phyloP scores from a whole-genome alignment of 2,329 filamentous ascomycete genomes.

The Phialophora tarda region DNA sequence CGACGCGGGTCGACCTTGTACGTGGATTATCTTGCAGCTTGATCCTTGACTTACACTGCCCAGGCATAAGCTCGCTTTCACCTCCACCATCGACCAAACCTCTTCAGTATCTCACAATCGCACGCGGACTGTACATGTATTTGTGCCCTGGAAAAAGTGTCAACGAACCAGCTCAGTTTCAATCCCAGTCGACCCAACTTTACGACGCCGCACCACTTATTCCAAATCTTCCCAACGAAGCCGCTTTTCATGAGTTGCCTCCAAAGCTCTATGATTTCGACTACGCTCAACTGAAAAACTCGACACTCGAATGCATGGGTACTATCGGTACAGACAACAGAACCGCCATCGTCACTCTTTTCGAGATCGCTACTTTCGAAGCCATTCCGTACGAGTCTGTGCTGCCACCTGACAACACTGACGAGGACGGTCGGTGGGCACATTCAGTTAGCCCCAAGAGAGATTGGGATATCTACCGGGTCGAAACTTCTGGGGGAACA shows the following conservation, averaged over 20 bases:
- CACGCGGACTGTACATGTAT: slow-evolving; percentile 59
- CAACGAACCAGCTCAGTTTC: slow-evolving; percentile 43
- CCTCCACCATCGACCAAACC: slow-evolving; percentile 41
- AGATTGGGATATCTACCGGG: slow-evolving; percentile 50
- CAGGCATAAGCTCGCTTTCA: slow-evolving; percentile 42
- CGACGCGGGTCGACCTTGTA: slow-evolving; percentile 27
- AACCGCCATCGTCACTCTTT: slow-evolving; percentile 35
- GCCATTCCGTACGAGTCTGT: slow-evolving; percentile 32
- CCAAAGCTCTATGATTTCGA: slow-evolving; percentile 42
- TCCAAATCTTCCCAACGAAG: slow-evolving; percentile 42
- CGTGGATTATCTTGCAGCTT: background rate
- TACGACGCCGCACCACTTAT: slow-evolving; percentile 48
- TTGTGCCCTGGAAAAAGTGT: slow-evolving; percentile 46
- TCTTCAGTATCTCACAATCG: slow-evolving; percentile 54
- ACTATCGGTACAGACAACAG: slow-evolving; percentile 34
- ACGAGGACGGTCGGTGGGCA: slow-evolving; percentile 24
- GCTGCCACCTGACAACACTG: slow-evolving; percentile 27
- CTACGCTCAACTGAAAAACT: slow-evolving; percentile 35
- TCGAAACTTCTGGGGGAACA: slow-evolving; percentile 47
- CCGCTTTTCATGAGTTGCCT: slow-evolving; percentile 42
- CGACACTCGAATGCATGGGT: slow-evolving; percentile 36
- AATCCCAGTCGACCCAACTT: slow-evolving; percentile 54
- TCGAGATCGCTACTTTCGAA: slow-evolving; percentile 39
- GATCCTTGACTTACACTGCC: slow-evolving; percentile 5
- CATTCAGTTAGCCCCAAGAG: slow-evolving; percentile 29